Conservation (phyloP, 345 rosid species). For the Hibiscus syriacus region DNA sequence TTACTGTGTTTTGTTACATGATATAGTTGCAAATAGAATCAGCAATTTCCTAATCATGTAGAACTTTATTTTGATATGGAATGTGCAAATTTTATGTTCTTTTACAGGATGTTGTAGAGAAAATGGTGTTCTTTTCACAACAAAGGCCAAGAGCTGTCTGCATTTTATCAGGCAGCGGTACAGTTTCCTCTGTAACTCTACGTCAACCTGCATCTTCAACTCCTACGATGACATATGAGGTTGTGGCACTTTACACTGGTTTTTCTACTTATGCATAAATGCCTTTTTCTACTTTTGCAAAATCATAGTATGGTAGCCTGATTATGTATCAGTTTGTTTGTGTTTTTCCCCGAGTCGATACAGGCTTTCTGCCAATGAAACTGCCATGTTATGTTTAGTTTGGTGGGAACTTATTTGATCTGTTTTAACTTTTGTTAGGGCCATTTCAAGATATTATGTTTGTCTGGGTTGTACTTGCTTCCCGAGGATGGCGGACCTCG, state of each 20-base stretch:
- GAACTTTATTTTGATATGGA: background rate
- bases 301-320: no score
- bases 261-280: background rate
- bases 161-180: constrained; percentile 87
- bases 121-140: constrained; percentile 68
- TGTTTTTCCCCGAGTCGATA: no score
- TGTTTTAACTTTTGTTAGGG: constrained; percentile 49
- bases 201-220: constrained; percentile 67
- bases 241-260: constrained; percentile 24
- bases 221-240: constrained; percentile 66
- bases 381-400: background rate
- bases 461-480: constrained; percentile 88
- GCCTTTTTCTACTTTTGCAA: no score
- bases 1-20: background rate
- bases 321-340: no score
- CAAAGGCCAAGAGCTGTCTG: constrained; percentile 90
- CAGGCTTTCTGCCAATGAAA: no score
- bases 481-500: constrained; percentile 83
- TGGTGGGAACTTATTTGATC: constrained; percentile 22
- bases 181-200: constrained; percentile 78
- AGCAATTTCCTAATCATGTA: background rate
- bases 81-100: constrained; percentile 1
- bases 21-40: background rate
- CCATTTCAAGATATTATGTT: constrained; percentile 83
- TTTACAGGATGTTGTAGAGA: constrained; percentile 76